Percentiles rank a stretch among this genome's conserved stretches.
Conservation (phyloP, 495 filamentous ascomycete genomes). For the Podospora tetraspora region DNA sequence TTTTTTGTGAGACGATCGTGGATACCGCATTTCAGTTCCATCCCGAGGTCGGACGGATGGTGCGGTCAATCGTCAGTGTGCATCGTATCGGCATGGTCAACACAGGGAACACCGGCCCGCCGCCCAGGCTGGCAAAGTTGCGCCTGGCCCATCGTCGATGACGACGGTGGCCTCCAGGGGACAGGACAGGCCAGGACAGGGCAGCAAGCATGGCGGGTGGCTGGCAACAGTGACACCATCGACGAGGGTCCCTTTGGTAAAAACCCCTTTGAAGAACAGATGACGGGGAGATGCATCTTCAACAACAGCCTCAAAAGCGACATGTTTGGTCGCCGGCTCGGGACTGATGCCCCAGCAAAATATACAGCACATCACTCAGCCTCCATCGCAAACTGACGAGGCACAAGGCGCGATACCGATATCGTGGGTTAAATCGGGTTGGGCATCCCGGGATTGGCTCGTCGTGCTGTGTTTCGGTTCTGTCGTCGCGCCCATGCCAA, state of each 20-base stretch:
- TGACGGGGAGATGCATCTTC: not conserved
- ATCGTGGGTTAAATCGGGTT: not conserved
- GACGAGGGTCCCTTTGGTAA: not conserved
- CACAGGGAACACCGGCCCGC: not conserved
- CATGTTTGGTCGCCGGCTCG: not conserved
- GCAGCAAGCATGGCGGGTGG: not conserved
- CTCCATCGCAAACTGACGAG: not conserved
- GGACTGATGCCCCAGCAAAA: too few species aligned
- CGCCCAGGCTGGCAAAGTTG: not conserved
- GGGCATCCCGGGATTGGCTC: not conserved
- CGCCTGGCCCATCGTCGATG: not conserved
- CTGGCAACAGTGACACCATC: not conserved
- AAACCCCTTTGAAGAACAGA: not conserved
- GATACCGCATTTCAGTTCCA: too few species aligned
- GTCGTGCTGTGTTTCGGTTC: constrained; percentile 7
- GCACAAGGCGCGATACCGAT: not conserved
- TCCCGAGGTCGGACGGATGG: not conserved
- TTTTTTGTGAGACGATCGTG: not conserved
- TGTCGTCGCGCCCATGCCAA: constrained; percentile 6
- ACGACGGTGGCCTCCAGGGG: not conserved
- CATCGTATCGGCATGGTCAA: not conserved
- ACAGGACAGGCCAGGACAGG: not conserved
- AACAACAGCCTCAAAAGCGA: not conserved
- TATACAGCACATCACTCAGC: not conserved
- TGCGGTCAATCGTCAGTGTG: not conserved